Evolutionary conservation across 2,329 filamentous ascomycete species (phyloP).

Genomic region (Cladophialophora yegresii): DNA sequence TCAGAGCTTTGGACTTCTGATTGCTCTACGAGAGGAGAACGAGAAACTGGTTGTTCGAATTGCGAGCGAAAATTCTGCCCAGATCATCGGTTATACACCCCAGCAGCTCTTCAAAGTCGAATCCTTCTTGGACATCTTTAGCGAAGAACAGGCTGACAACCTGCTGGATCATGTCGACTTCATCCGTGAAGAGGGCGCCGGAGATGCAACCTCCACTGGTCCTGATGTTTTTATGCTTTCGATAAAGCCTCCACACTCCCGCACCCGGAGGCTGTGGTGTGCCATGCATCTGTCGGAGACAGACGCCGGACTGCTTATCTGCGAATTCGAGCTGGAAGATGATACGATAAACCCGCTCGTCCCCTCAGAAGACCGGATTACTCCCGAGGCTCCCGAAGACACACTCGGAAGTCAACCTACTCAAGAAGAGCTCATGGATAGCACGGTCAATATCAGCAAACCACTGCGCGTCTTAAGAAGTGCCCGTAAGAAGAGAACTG

Average conservation of each 20-base stretch:
- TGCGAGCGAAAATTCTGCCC: slow-evolving; percentile 77
- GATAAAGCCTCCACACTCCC: slow-evolving; percentile 60
- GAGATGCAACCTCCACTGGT: slow-evolving; percentile 72
- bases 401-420: slow-evolving; percentile 74
- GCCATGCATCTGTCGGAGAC: slow-evolving; percentile 74
- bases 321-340: slow-evolving; percentile 86
- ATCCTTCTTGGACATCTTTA: slow-evolving; percentile 80
- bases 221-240: slow-evolving; percentile 84
- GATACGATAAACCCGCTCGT: slow-evolving; percentile 69
- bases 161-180: slow-evolving; percentile 86
- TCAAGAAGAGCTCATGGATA: slow-evolving; percentile 70
- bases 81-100: slow-evolving; percentile 75
- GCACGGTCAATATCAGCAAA: slow-evolving; percentile 72
- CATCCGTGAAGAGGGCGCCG: slow-evolving; percentile 72
- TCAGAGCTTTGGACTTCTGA: slow-evolving; percentile 75
- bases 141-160: slow-evolving; percentile 80
- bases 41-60: slow-evolving; percentile 70
- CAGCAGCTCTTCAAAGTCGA: slow-evolving; percentile 71
- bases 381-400: slow-evolving; percentile 67
- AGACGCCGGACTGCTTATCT: slow-evolving; percentile 72
- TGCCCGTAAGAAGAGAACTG: slow-evolving; percentile 72
- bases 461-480: slow-evolving; percentile 75
- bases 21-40: slow-evolving; percentile 74
- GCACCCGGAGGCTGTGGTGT: slow-evolving; percentile 76
- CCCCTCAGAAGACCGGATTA: slow-evolving; percentile 57